Evolutionary conservation across 257 asterid species (phyloP).

Genomic region (Ajuga chamaepitys): DNA sequence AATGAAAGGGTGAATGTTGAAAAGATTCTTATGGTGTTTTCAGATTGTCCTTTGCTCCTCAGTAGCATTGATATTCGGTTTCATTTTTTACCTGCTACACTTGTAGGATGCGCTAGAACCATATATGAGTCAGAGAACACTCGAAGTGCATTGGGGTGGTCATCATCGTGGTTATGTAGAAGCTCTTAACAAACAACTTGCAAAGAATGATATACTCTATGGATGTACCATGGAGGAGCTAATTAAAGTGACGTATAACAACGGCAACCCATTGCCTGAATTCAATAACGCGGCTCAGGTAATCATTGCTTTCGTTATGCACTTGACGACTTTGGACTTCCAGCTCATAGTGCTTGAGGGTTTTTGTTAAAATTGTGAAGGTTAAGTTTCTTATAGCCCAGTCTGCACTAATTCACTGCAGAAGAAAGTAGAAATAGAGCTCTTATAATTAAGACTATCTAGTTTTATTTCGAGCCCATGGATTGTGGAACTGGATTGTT

Average conservation of each 20-base stretch:
- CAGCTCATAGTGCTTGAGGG: neutral
- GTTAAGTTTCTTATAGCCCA: neutral
- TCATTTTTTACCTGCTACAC: neutral
- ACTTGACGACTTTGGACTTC: neutral
- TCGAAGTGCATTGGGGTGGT: slow-evolving; percentile 89
- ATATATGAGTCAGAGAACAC: slow-evolving; percentile 66
- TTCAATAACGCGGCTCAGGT: slow-evolving; percentile 94
- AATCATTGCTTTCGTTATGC: neutral
- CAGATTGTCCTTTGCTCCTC: neutral
- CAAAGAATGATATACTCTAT: slow-evolving; percentile 54
- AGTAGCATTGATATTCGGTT: neutral
- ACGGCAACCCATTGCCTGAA: slow-evolving; percentile 83
- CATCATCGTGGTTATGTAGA: slow-evolving; percentile 81
- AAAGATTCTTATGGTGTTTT: neutral
- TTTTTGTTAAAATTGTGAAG: neutral
- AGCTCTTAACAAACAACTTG: slow-evolving; percentile 79
- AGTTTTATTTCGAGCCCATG: neutral
- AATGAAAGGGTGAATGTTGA: neutral
- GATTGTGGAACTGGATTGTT: neutral
- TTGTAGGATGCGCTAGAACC: slow-evolving; percentile 86
- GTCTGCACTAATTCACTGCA: too few species aligned
- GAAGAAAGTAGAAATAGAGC: neutral
- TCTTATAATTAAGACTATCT: neutral
- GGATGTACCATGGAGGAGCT: slow-evolving; percentile 82
- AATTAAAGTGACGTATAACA: slow-evolving; percentile 63